Evolutionary conservation across 2,329 filamentous ascomycete genomes (phyloP).

Genomic region (Lachnellula cervina): DNA sequence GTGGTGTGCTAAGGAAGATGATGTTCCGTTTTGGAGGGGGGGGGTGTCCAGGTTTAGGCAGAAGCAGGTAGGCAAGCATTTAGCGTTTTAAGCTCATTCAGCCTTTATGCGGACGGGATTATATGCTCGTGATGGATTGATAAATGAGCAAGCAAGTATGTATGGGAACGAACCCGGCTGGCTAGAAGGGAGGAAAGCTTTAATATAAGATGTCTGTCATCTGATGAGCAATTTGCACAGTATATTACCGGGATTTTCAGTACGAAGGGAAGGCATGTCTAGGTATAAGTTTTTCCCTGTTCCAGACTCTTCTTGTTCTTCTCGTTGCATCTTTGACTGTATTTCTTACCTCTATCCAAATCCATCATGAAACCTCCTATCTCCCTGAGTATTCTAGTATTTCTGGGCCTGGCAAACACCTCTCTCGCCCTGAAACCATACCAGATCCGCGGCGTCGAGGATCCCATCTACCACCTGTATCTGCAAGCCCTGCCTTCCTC

Average conservation of each 20-base stretch:
- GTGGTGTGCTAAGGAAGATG: no score
- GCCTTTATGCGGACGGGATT: constrained; percentile 10
- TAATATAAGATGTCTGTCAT: constrained; percentile 5
- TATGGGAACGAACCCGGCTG: not conserved
- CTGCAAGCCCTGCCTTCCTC: constrained; percentile 36
- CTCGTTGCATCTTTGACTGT: not conserved
- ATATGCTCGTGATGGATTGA: no score
- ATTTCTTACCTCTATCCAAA: not conserved
- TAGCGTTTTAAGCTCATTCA: constrained; percentile 16
- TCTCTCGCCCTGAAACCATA: constrained; percentile 29
- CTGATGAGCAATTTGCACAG: constrained; percentile 2
- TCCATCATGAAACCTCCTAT: constrained; percentile 2
- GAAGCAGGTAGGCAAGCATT: no score
- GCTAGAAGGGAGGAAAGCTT: not conserved
- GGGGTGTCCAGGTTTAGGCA: no score
- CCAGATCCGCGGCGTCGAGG: constrained; percentile 45
- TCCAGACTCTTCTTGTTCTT: not conserved
- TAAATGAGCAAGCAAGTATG: not conserved
- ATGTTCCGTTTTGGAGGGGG: no score
- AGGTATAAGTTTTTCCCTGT: not conserved
- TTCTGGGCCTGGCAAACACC: constrained; percentile 1
- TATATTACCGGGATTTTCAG: not conserved
- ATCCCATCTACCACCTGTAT: constrained; percentile 49
- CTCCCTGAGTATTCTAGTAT: not conserved
- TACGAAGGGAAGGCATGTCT: not conserved